Evolutionary conservation across 164 flowering plant species (phyloP).

Genomic region (Berberis thunbergii): DNA sequence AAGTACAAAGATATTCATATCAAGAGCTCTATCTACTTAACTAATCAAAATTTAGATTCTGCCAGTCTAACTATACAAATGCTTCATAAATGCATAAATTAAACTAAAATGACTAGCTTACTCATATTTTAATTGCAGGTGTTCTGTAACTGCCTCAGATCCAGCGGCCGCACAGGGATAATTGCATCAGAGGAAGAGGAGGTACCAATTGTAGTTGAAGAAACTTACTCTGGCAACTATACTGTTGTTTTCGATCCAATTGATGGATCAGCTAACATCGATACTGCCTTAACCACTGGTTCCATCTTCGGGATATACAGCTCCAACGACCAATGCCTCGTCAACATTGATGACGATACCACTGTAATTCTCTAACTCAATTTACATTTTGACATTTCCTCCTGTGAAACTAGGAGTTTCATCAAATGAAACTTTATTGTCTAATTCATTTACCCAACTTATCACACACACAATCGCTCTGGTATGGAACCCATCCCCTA

Average conservation of each 20-base stretch:
- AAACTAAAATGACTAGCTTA: too few species aligned
- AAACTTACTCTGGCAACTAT: constrained; percentile 63
- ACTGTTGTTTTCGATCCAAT: constrained; percentile 65
- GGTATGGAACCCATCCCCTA: too few species aligned
- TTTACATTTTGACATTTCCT: background rate
- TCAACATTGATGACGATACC: constrained; percentile 30
- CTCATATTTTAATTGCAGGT: constrained; percentile 21
- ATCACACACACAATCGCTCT: too few species aligned
- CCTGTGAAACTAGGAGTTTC: too few species aligned
- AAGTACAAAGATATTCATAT: too few species aligned
- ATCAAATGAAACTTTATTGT: too few species aligned
- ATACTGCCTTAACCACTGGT: constrained; percentile 49
- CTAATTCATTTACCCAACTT: too few species aligned
- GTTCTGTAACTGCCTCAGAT: constrained; percentile 55
- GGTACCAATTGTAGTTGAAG: constrained; percentile 64
- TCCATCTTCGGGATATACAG: constrained; percentile 67
- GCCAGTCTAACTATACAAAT: too few species aligned
- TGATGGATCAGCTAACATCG: constrained; percentile 67
- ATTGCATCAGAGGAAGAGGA: constrained; percentile 74
- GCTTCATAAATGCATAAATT: too few species aligned
- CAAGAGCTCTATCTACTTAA: too few species aligned
- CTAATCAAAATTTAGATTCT: too few species aligned
- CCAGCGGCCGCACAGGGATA: constrained; percentile 57
- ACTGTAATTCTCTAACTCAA: constrained; percentile 22
- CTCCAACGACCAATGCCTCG: constrained; percentile 53